Base-by-base conservation (phyloP, 768 basidiomycete species). In the Lentinula lateritia region DNA sequence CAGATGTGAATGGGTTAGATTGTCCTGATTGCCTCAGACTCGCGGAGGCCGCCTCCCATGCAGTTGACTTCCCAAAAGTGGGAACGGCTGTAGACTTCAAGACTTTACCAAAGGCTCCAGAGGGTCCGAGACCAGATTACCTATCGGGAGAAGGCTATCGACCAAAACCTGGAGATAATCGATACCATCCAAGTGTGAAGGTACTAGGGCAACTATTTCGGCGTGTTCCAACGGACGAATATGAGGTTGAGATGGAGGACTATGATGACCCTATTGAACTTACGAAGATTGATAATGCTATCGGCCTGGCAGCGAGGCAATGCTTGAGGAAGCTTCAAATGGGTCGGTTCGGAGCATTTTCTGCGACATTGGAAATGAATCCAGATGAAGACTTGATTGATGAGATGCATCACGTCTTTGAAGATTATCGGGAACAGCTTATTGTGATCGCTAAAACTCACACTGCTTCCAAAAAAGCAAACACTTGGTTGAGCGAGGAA, bases 21-120 rank as follows among this genome's bases (percentile, higher is more conserved):
- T 76, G 75, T 32, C 0, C 2, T 0, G 70, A 75, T 3, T 83
- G 83, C 60, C 63, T 80, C 16, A 65, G 38, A 45, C 68, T 83
- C 10, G 83, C 83, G 1, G 71, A 77, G 62, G 66, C 75, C 1
- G 80, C 80, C 6, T 79, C 78, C 0, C 75, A 78, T 59, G 80
- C 80, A 5, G 80, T 82, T 1, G 80, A 82, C 66, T 82, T 78
- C 50, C 75, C 72, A 0, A 82, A 82, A 59, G 77, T 74, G 4
- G 80, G 80, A 5, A 72, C 74, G 1, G 66, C 80, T 15, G 81
- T 81, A 36, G 65, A 60, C 50, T 73, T 74, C 53, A 61, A 57
- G 28, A 62, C 68, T 28, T 64, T 82, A 1, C 80, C 81, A 1
- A 69, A 16, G 62, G 63, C 65, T 3, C 69, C 67, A 15, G 54